Evolutionary conservation across 805 yeast genomes (phyloP), one percentile per base, ranked within the genome.

Genomic region (Barnettozyma populi): DNA sequence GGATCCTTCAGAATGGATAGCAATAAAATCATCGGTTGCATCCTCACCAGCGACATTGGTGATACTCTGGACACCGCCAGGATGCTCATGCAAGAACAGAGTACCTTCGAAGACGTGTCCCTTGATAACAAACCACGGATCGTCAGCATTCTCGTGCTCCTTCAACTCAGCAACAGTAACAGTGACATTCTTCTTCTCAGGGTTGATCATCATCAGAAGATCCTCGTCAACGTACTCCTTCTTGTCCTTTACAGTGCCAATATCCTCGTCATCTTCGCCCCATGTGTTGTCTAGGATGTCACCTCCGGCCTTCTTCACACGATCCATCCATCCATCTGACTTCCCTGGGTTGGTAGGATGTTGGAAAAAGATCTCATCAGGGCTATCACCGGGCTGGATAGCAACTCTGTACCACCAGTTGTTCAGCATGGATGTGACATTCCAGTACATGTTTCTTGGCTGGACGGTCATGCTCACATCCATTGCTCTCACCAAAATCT

Each of bases 381-480:
- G 47, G 38, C 24, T 18, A 16, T 18, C 41, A 25, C 54, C 52
- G 7, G 51, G 52, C 35, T 43, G 49, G n/a, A 62, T 54, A 25
- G 68, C 63, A 16, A 66, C 62, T 13, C 70, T 48, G 46, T 63
- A 64, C 69, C 69, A 65, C 68, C 70, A 65, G 41, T 66, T 66
- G 43, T 65, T 65, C 48, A 63, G 49, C 70, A 66, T 65, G 1
- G 68, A 64, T 13, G 67, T 61, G 8, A 66, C 68, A 44, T 65
- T 66, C 69, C 70, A 66, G 48, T 66, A 66, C 69, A 66, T 65
- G 39, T 63, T 61, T 47, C 69, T 56, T 9, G 70, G 70, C 46
- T 66, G 69, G 10, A 55, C 56, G 16, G 52, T 56, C 70, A 66
- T 66, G n/a, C 64, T 51, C 34, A 56, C 62, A 50, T 66, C 70